Percentiles rank a stretch among this genome's conserved stretches.
Conservation (phyloP, 768 basidiomycete genomes). For the Lanmaoa pseudosensibilis region DNA sequence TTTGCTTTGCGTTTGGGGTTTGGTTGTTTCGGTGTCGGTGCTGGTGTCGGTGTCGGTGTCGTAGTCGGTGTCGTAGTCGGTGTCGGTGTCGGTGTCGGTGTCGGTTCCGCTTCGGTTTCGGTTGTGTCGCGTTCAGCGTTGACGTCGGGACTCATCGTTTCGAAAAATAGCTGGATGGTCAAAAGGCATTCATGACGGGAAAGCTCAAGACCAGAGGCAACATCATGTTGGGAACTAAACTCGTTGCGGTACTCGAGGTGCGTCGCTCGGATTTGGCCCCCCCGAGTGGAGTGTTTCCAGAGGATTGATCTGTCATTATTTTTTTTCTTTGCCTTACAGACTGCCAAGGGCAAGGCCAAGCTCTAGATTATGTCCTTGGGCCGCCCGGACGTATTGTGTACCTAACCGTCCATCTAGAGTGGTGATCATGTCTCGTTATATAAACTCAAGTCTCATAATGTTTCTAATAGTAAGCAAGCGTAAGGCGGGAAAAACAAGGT, state of each 20-base stretch:
- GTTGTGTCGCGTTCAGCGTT: too few species aligned
- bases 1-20: not conserved
- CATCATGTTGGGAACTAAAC: conserved; percentile 93
- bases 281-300: too few species aligned
- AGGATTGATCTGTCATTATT: too few species aligned
- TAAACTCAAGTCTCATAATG: conserved; percentile 2
- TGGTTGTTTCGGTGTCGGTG: not conserved
- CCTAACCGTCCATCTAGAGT: not conserved
- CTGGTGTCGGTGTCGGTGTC: not conserved
- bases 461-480: not conserved
- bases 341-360: conserved; percentile 42
- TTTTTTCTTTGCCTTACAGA: conserved; percentile 17
- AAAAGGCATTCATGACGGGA: conserved; percentile 96
- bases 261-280: not conserved
- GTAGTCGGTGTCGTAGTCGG: too few species aligned
- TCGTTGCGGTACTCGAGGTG: conserved; percentile 81
- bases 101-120: too few species aligned
- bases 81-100: too few species aligned
- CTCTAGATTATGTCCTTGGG: conserved; percentile 28
- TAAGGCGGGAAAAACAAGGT: not conserved
- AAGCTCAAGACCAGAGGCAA: conserved; percentile 91
- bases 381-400: not conserved
- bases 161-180: conserved; percentile 67
- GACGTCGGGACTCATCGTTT: too few species aligned
- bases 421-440: conserved; percentile 21